Evolutionary conservation across 164 flowering plant genomes (phyloP), one percentile per base, ranked within the genome.

Genomic region (Berberis vulgaris): DNA sequence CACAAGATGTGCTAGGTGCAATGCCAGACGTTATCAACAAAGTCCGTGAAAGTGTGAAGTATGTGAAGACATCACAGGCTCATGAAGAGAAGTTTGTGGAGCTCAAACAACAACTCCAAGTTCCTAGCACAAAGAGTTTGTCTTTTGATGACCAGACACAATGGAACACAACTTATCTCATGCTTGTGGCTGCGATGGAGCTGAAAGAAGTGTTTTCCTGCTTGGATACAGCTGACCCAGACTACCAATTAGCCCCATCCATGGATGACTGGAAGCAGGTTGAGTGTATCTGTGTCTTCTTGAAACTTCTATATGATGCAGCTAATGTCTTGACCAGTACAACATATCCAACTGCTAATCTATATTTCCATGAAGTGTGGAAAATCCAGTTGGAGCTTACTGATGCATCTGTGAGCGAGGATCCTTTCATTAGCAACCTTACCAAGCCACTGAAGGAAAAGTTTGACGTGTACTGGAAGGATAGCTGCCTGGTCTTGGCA

Each of bases 191-290:
- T 72, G 91, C 93, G 8, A 76, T 70, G 55, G 91, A 89, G 50
- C 62, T 84, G 2, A 83, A 78, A 74, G 89, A 89, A 79, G 92
- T 84, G 1, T 87, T 89, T 75, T 54, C 78, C 55, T 82, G 84
- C 68, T 74, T 89, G 65, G 88, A 82, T 72, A 77, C 83, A 26
- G 74, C 62, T 53, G 86, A 83, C 71, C 82, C 83, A 49, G 75
- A 79, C 65, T 84, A 84, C 68, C 75, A 66, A 60, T 70, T 65
- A 46, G 69, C 84, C 9, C 81, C 76, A 7, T 76, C 92, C 7
- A 59, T 73, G 78, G 92, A 88, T 54, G 98, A 93, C 5, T 93
- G 98, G 98, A 80, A 71, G 71, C 83, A 78, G 68, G 81, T 81
- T 10, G 94, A 83, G 64, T 74, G 76, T 46, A 72, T 88, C 6